Evolutionary conservation across 2,329 filamentous ascomycete genomes (phyloP), one percentile per base, ranked within the genome.

Genomic region (Aspergillus ochraceus): DNA sequence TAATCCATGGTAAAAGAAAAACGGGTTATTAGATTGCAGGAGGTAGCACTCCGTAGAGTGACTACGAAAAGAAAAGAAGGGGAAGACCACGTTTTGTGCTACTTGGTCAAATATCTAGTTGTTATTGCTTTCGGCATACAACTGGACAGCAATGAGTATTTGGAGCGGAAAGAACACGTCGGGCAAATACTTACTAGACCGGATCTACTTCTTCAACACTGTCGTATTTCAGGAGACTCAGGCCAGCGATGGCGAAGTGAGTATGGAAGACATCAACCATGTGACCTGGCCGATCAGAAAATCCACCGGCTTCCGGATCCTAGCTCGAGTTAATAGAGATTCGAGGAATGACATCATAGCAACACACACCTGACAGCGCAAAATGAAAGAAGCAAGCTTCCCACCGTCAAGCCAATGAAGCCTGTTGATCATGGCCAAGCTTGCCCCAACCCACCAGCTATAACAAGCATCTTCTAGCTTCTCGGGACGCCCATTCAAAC

Each of bases 251-350:
- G 24, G 91, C 92, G 74, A 99, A 99, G 55, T 88, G 81, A 0
- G 95, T 98, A 73, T 99, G 95, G 81, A 96, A 99, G 36, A 99
- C 93, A 80, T 99, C 95, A 22, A 97, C 94, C 89, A 94, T 92
- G 71, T 99, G 88, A 26, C 91, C 93, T 10, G 95, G 94, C 62
- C 93, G 83, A 78, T 99, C 95, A 5, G 94, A 89, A 66, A 99
- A 86, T 11, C 95, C 95, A 26, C 95, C 95, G 30, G 84, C 78
- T 59, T 96, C 89, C 1, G 86, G 81, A 73, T 99, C 95, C 81
- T 85, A 42, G 2, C 45, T n/a, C 12, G n/a, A 19, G 32, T 68
- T 50, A 68, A 51, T 30, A 22, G 3, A 2, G 20, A 26, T 10
- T 39, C 39, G 10, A 45, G 8, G 32, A 12, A 45, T 32, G 24